Evolutionary conservation across 345 rosid genomes (phyloP).

Genomic region (Eutrema heterophyllum): DNA sequence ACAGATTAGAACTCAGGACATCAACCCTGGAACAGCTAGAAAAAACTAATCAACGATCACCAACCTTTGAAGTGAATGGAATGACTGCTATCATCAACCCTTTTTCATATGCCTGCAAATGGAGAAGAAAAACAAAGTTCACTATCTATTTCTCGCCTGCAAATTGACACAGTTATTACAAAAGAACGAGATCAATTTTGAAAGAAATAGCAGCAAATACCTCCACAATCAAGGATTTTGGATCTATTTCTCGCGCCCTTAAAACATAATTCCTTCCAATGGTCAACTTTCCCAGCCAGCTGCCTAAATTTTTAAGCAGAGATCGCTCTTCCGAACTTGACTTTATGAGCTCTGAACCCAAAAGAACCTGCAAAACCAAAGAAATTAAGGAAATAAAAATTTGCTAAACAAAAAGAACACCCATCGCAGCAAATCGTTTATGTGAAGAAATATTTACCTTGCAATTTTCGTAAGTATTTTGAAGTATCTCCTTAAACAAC

Average conservation of each 20-base stretch:
- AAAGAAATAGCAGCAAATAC: conserved; percentile 31
- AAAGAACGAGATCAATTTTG: background rate
- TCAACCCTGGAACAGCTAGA: conserved; percentile 5
- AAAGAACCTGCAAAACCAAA: conserved; percentile 61
- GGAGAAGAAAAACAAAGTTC: background rate
- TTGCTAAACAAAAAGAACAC: background rate
- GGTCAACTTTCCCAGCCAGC: conserved; percentile 99
- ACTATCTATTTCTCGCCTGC: background rate
- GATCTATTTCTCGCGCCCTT: conserved; percentile 96
- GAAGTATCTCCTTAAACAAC: conserved; percentile 76
- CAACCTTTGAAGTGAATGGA: conserved; percentile 98
- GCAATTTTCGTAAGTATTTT: conserved; percentile 94
- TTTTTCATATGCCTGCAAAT: conserved; percentile 87
- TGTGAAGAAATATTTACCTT: conserved; percentile 48
- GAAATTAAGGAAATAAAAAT: background rate
- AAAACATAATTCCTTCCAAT: conserved; percentile 93
- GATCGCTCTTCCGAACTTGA: conserved; percentile 98
- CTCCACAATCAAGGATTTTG: conserved; percentile 96
- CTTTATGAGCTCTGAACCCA: conserved; percentile 96
- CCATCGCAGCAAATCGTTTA: background rate
- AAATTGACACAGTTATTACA: background rate
- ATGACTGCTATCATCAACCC: conserved; percentile 99
- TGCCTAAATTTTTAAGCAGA: conserved; percentile 89
- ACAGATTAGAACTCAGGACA: background rate
- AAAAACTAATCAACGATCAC: conserved; percentile 1